phyloP scores from a whole-genome alignment of 1,284 basidiomycete species.

The Pseudomicrostroma phylloplanum region DNA sequence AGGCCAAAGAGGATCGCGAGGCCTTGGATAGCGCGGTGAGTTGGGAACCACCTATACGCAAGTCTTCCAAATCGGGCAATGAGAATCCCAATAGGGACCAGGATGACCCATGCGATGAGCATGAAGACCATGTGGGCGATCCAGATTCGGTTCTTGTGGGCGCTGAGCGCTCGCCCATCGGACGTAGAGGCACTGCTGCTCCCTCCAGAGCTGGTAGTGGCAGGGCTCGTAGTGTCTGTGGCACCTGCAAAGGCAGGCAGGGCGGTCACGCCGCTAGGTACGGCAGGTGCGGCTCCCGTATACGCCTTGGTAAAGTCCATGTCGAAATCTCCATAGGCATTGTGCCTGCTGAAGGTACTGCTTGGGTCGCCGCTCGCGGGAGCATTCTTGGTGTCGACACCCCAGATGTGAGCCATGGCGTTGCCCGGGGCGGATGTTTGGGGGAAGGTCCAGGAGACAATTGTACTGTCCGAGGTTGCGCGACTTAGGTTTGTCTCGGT shows the following conservation, averaged over 20 bases:
- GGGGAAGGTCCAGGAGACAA: slow-evolving; percentile 29
- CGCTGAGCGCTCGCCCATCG: slow-evolving; percentile 15
- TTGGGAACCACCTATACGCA: slow-evolving; percentile 60
- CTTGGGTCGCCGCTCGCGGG: slow-evolving; percentile 18
- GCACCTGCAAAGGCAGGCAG: neutral
- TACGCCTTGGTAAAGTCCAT: slow-evolving; percentile 39
- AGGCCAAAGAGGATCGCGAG: slow-evolving; percentile 55
- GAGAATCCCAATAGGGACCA: slow-evolving; percentile 61
- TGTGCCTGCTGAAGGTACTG: slow-evolving; percentile 22
- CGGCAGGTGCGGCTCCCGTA: slow-evolving; percentile 13
- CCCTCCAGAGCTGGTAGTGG: slow-evolving; percentile 11
- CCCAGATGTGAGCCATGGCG: slow-evolving; percentile 32
- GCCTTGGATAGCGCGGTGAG: slow-evolving; percentile 58
- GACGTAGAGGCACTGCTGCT: neutral
- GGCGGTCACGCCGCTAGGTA: slow-evolving; percentile 22
- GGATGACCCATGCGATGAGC: slow-evolving; percentile 58
- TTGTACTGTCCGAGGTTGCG: slow-evolving; percentile 47
- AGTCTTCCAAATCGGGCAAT: slow-evolving; percentile 61
- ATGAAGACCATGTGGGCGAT: slow-evolving; percentile 39
- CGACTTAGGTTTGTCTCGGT: neutral
- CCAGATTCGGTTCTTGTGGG: slow-evolving; percentile 21
- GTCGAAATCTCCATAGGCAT: slow-evolving; percentile 19
- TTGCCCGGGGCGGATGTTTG: slow-evolving; percentile 16
- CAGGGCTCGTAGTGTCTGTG: neutral
- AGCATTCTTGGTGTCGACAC: slow-evolving; percentile 20